These are phyloP conservation scores for Hypholoma sublateritium DNA, from an alignment of 768 basidiomycete species.

Conservation along the genomic window DNA sequence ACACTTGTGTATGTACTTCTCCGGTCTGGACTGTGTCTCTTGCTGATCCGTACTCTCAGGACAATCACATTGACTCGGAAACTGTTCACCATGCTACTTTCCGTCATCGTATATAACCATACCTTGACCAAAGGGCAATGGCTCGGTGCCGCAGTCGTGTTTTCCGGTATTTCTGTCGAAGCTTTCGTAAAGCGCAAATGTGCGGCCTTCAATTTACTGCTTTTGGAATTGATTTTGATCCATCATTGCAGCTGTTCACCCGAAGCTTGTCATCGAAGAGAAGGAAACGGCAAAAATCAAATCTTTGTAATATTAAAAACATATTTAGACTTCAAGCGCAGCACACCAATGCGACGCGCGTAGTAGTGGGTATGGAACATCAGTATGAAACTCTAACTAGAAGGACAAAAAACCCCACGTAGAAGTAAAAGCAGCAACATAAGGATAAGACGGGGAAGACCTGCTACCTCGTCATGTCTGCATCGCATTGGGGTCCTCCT, in stretches of 20 bases:
- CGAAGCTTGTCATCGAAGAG: constrained; percentile 77
- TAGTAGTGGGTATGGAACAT: constrained; percentile 12
- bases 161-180: constrained; percentile 93
- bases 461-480: constrained; percentile 36
- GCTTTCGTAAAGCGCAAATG: constrained; percentile 90
- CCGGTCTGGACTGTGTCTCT: neutral
- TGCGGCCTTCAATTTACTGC: constrained; percentile 29
- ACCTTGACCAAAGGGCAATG: constrained; percentile 83
- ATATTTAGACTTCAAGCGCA: constrained; percentile 16
- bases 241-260: constrained; percentile 63
- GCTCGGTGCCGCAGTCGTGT: constrained; percentile 89
- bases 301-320: constrained; percentile 51
- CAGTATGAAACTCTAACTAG: constrained; percentile 7
- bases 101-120: constrained; percentile 91
- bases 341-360: constrained; percentile 10
- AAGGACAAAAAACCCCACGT: constrained; percentile 6
- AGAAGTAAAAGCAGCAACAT: constrained; percentile 2
- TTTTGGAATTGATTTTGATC: neutral
- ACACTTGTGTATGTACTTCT: constrained; percentile 67
- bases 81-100: constrained; percentile 96
- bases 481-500: constrained; percentile 46
- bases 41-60: constrained; percentile 35
- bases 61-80: constrained; percentile 97
- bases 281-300: constrained; percentile 85
- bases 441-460: constrained; percentile 5